Evolutionary conservation across 2,329 filamentous ascomycete genomes (phyloP).

Genomic region (Cladophialophora immunda): DNA sequence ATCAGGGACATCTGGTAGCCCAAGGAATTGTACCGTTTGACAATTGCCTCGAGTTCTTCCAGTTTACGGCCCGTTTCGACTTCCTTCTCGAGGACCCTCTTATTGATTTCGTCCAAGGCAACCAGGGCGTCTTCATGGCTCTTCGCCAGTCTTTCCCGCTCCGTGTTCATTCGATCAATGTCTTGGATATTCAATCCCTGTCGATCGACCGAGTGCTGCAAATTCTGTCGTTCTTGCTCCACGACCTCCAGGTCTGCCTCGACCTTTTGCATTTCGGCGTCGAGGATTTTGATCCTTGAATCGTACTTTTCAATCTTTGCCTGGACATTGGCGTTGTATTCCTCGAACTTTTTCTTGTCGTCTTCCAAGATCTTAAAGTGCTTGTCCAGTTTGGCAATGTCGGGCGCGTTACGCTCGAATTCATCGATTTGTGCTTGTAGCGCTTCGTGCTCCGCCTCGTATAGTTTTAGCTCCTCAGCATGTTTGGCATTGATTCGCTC

Average conservation of each 20-base stretch:
- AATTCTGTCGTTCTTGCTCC: slow-evolving; percentile 78
- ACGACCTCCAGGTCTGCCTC: slow-evolving; percentile 77
- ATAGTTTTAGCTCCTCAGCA: slow-evolving; percentile 79
- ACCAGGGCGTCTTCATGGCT: slow-evolving; percentile 79
- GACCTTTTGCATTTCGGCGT: slow-evolving; percentile 84
- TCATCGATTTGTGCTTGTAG: slow-evolving; percentile 88
- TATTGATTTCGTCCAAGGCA: slow-evolving; percentile 85
- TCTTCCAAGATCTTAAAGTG: slow-evolving; percentile 94
- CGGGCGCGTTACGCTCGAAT: slow-evolving; percentile 83
- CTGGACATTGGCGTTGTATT: slow-evolving; percentile 86
- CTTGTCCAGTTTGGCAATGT: slow-evolving; percentile 83
- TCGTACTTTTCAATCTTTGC: slow-evolving; percentile 90
- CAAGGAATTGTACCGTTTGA: slow-evolving; percentile 91
- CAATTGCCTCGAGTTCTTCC: slow-evolving; percentile 88
- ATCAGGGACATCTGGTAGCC: slow-evolving; percentile 95
- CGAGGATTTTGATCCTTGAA: slow-evolving; percentile 78
- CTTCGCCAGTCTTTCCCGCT: slow-evolving; percentile 91
- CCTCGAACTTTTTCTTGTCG: slow-evolving; percentile 93
- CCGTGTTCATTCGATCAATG: slow-evolving; percentile 98
- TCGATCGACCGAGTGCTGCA: slow-evolving; percentile 88
- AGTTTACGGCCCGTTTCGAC: slow-evolving; percentile 84
- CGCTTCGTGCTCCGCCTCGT: slow-evolving; percentile 85
- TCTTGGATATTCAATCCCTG: slow-evolving; percentile 97
- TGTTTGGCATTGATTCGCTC: slow-evolving; percentile 86
- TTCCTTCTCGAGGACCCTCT: slow-evolving; percentile 84